These are phyloP conservation scores for Chrysanthemum lavandulifolium DNA, from an alignment of 129 eudicot genomes.

Conservation along the genomic window DNA sequence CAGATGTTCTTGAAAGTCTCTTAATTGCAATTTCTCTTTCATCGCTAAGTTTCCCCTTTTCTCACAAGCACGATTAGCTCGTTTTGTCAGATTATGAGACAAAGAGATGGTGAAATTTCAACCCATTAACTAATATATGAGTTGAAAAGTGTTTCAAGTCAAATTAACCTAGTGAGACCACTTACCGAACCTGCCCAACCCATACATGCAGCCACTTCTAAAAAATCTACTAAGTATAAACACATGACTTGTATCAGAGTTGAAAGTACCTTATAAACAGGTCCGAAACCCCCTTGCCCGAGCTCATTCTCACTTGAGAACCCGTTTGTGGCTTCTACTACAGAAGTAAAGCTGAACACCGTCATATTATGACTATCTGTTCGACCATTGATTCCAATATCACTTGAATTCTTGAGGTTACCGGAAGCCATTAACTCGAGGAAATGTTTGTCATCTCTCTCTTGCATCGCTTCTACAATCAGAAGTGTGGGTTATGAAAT, in stretches of 20 bases:
- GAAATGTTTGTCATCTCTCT: slow-evolving; percentile 11
- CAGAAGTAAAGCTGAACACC: slow-evolving; percentile 31
- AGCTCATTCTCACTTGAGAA: slow-evolving; percentile 45
- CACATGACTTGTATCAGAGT: neutral
- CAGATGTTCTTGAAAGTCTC: slow-evolving; percentile 33
- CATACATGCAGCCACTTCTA: too few relatives aligned
- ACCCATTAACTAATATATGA: too few relatives aligned
- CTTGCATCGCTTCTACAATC: slow-evolving; percentile 26
- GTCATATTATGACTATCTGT: slow-evolving; percentile 36
- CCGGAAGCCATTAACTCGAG: slow-evolving; percentile 33
- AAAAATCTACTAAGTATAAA: neutral
- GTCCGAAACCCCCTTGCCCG: slow-evolving; percentile 60
- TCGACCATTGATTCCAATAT: slow-evolving; percentile 20
- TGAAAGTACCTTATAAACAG: slow-evolving; percentile 46
- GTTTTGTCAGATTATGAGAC: neutral
- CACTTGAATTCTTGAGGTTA: slow-evolving; percentile 13
- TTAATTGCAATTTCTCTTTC: slow-evolving; percentile 31
- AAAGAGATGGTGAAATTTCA: neutral
- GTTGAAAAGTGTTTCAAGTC: too few relatives aligned
- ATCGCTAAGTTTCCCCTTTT: slow-evolving; percentile 37
- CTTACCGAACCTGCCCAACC: too few relatives aligned
- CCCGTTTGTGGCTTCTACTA: slow-evolving; percentile 40
- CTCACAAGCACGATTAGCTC: slow-evolving; percentile 1
- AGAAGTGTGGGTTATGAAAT: neutral
- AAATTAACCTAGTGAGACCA: too few relatives aligned